Conservation (phyloP, 345 rosid genomes). For the Linum tenue region DNA sequence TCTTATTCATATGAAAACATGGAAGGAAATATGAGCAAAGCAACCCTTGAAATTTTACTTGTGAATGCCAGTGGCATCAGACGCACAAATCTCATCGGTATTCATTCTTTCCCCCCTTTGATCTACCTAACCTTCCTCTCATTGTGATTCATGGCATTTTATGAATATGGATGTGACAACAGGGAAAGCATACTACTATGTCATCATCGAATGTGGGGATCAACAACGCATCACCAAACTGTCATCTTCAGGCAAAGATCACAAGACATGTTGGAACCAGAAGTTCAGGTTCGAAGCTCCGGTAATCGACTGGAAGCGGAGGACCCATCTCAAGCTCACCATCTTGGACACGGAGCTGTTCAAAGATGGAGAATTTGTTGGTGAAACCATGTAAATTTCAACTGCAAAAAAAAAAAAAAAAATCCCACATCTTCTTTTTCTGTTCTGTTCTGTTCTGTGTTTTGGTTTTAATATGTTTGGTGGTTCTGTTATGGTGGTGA, state of each 20-base stretch:
- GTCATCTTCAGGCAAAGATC: slow-evolving; percentile 49
- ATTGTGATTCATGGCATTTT: not conserved
- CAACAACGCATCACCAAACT: slow-evolving; percentile 51
- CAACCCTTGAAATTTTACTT: slow-evolving; percentile 64
- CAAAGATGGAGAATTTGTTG: slow-evolving; percentile 52
- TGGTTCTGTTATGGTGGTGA: not conserved
- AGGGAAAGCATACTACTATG: slow-evolving; percentile 61
- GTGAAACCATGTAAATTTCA: slow-evolving; percentile 52
- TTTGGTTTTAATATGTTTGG: not conserved
- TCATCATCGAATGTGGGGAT: slow-evolving; percentile 55
- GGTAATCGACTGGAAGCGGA: slow-evolving; percentile 39
- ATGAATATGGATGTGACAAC: slow-evolving; percentile 3
- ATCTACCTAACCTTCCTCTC: too few relatives aligned
- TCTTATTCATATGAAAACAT: not conserved
- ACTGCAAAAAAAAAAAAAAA: not conserved
- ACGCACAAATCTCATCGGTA: slow-evolving; percentile 60
- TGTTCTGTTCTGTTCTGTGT: not conserved
- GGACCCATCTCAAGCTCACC: slow-evolving; percentile 46
- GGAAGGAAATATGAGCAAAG: slow-evolving; percentile 33
- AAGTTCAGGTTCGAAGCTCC: slow-evolving; percentile 59
- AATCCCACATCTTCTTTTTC: not conserved
- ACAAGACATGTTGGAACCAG: slow-evolving; percentile 68
- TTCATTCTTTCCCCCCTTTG: slow-evolving; percentile 9
- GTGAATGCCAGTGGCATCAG: slow-evolving; percentile 72
- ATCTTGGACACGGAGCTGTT: slow-evolving; percentile 58